Base-by-base conservation (phyloP, 2,329 filamentous ascomycete genomes). In the Lizonia empirigonia region DNA sequence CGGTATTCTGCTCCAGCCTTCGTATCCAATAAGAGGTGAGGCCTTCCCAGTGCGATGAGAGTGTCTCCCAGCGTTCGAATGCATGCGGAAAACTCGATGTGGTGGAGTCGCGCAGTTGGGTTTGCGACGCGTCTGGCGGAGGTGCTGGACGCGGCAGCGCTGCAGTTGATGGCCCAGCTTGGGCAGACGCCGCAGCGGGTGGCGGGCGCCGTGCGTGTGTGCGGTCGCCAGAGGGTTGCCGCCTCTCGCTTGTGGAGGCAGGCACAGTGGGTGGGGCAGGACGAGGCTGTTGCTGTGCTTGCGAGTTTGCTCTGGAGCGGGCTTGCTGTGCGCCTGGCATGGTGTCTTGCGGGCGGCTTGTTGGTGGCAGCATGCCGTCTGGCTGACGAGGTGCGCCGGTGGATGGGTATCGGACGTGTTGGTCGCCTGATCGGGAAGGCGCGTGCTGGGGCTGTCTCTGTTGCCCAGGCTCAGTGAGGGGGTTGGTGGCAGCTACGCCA, bases 21-120 rank as follows among this genome's bases (percentile, higher is more conserved):
- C 91, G 88, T 59, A 99, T 94, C 93, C 94, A 99, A 75, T 96
- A 97, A 52, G 91, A 93, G 0, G 94, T 97, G 52, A 99, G 81
- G 4, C 94, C 94, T 72, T 99, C 94, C 94, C 94, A 99, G 64
- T 97, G 93, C 5, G 94, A 95, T 0, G 94, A 99, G 2, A 99
- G 77, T 0, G 90, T 93, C 71, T 99, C 94, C 94, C 94, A 99
- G 53, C 94, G 84, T 74, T 99, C 93, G 67, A 99, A 99, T 0
- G 94, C 94, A 74, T 97, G 94, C 0, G 94, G 94, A 60, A 99
- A 97, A 0, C 87, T 86, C 37, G 88, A 90, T 3, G 72, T 68
- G 8, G 72, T 75, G 15, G 68, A 71, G 51, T 74, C 67, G 47
- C 69, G 71, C 30, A 54, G 69, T 44, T 63, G 67, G 12, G 60